Base-by-base conservation (phyloP, 2,329 filamentous ascomycete genomes). In the Epichloe aotearoae region DNA sequence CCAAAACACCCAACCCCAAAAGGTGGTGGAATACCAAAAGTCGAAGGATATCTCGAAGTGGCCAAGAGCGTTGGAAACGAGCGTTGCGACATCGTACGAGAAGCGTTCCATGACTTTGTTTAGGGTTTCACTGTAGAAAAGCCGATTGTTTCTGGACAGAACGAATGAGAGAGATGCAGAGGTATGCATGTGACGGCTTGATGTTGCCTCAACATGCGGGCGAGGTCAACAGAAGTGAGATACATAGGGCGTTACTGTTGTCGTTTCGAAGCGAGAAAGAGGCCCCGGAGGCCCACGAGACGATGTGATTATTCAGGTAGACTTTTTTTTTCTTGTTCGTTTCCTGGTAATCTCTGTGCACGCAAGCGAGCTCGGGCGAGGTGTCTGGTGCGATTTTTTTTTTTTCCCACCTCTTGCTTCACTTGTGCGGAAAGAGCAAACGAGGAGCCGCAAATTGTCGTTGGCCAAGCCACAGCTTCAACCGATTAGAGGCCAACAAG, bases 1-100 rank as follows among this genome's bases (percentile, higher is more conserved):
- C 56, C 63, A 63, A 52, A 73, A 73, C 5, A 66, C 56, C 53
- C 62, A 69, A 52, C 66, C 61, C 74, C 75, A 77, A 55, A 76
- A 76, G 3, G 56, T 65, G 17, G 71, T 64, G 20, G 73, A 73
- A 51, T 66, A 61, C 57, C 67, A 60, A 52, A 75, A 69, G 50
- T 63, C 62, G 51, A 58, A 52, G 5, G 60, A 62, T 4, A 58
- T 59, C 26, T 57, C 45, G 12, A 55, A 53, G 19, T 56, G 49
- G 11, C 10, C 48, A 23, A 51, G 17, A 6, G 38, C 15, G 5
- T 20, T 6, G 30, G 54, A 52, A 39, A 59, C 42, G 39, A 56
- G 46, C 30, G 53, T 53, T 17, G 53, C 53, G 17, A 63, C 50
- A 30, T 52, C 47, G 15, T 14, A 20, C 20, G 40, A 17, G 6